These are phyloP conservation scores for Nicotiana tomentosiformis DNA, from an alignment of 257 asterid genomes.

Conservation along the genomic window DNA sequence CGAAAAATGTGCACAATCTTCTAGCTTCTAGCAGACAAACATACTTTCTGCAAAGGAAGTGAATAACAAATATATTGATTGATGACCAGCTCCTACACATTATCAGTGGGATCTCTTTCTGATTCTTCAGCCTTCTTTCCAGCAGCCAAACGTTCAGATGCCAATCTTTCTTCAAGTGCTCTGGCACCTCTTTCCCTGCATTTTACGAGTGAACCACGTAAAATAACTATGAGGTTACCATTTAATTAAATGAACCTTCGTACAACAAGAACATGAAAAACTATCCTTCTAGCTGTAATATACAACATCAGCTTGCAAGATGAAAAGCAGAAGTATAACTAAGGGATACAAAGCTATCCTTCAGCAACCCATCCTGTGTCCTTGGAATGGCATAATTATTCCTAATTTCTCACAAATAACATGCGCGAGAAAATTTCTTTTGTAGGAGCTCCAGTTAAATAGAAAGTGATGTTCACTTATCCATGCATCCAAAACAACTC, in stretches of 20 bases:
- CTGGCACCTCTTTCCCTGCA: constrained; percentile 95
- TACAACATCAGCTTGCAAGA: constrained; percentile 3
- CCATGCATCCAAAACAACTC: constrained; percentile 3
- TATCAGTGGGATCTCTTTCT: constrained; percentile 50
- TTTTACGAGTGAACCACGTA: not conserved
- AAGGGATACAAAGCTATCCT: not conserved
- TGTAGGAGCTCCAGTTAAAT: not conserved
- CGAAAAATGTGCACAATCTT: not conserved
- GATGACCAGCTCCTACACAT: constrained; percentile 35
- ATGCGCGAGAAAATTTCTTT: not conserved
- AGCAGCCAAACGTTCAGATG: constrained; percentile 63
- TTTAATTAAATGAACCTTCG: not conserved
- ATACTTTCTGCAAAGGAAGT: not conserved
- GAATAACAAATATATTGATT: not conserved
- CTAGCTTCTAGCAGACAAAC: not conserved
- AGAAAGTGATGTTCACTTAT: not conserved
- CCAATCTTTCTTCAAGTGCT: constrained; percentile 88
- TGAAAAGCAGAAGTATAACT: not conserved
- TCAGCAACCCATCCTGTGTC: not conserved
- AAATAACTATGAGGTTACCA: not conserved
- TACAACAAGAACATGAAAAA: not conserved
- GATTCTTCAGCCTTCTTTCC: constrained; percentile 46
- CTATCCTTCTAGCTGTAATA: not conserved
- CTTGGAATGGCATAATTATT: not conserved
- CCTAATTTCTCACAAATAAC: not conserved